Evolutionary conservation across 2,329 filamentous ascomycete species (phyloP), one percentile per base, ranked within the genome.

Genomic region (Alternaria tenuissima): DNA sequence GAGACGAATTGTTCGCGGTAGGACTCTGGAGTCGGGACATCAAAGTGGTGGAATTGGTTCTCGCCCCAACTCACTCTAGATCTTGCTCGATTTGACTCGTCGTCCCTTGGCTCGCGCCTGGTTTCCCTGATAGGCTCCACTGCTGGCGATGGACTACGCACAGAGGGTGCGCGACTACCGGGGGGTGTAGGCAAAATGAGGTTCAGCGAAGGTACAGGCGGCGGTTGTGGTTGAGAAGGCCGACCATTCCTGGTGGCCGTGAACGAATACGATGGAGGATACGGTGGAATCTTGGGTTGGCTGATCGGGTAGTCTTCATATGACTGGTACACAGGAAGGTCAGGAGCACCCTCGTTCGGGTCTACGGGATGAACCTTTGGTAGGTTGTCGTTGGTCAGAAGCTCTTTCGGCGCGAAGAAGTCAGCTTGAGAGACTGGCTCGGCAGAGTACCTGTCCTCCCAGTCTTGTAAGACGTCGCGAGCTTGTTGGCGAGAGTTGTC

Each of bases 151-250:
- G 75, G 68, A 36, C 75, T 77, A 32, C 75, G 76, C 18, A 76
- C 73, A 28, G 75, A 76, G 9, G 78, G 78, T 24, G 78, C 80
- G 58, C 76, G 67, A 60, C 84, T 86, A 20, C 80, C 81, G 20
- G 87, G 87, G 18, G 86, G 87, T 7, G 86, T 88, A 3, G 87
- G 84, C 47, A 85, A 81, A 54, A 87, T 86, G 24, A 88, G 76
- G 43, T 84, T 86, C 16, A 89, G 78, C n/a, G 70, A 75, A 11
- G 86, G 86, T 20, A 88, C 82, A 18, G 78, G 74, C 76, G 80
- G 84, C 38, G 59, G 51, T 16, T 79, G 80, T 18, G 67, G 62
- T 7, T 49, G 55, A 11, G 61, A 57, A n/a, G 63, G 62, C 18
- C 77, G 75, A 18, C 80, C 78, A 58, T 83, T 76, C 73, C 78